Evolutionary conservation across 441 rosid species (phyloP).

Genomic region (Pelargonium australe): DNA sequence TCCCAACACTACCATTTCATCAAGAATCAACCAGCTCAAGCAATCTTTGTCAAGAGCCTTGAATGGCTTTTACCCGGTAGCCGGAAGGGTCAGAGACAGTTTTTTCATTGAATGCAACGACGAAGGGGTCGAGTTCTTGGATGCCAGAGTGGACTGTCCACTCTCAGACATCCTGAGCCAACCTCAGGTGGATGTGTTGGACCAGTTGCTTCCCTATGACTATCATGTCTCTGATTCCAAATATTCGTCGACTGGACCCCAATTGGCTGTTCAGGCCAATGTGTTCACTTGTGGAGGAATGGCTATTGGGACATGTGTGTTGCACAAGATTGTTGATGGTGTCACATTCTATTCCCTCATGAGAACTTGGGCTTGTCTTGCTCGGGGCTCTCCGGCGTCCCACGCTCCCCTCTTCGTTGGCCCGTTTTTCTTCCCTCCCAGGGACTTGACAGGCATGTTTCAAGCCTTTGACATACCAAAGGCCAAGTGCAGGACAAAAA

Average conservation of each 20-base stretch:
- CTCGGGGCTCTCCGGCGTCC: conserved; percentile 5
- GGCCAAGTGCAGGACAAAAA: conserved; percentile 17
- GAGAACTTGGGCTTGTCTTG: conserved; percentile 19
- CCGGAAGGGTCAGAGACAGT: conserved; percentile 15
- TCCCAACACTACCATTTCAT: neutral
- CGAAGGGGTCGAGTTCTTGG: conserved; percentile 22
- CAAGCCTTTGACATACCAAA: neutral
- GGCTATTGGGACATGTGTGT: conserved; percentile 15
- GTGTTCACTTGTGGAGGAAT: conserved; percentile 27
- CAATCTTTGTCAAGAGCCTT: conserved; percentile 20
- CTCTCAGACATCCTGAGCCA: conserved; percentile 17
- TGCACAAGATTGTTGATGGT: conserved; percentile 24
- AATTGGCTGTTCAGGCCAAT: conserved; percentile 21
- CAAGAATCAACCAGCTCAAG: conserved; percentile 18
- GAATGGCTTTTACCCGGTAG: conserved; percentile 18
- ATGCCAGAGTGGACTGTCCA: conserved; percentile 14
- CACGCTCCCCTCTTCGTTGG: conserved; percentile 16
- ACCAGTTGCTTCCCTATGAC: conserved; percentile 18
- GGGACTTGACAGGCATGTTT: conserved; percentile 14
- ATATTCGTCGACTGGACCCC: conserved; percentile 11
- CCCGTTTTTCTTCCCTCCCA: conserved; percentile 21
- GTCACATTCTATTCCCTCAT: conserved; percentile 22
- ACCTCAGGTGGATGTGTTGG: conserved; percentile 13
- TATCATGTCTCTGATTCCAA: conserved; percentile 9
- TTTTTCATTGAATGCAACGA: conserved; percentile 25